Conservation (phyloP, 192 early-diverging fungal genomes). For the Paraglomus occultum region DNA sequence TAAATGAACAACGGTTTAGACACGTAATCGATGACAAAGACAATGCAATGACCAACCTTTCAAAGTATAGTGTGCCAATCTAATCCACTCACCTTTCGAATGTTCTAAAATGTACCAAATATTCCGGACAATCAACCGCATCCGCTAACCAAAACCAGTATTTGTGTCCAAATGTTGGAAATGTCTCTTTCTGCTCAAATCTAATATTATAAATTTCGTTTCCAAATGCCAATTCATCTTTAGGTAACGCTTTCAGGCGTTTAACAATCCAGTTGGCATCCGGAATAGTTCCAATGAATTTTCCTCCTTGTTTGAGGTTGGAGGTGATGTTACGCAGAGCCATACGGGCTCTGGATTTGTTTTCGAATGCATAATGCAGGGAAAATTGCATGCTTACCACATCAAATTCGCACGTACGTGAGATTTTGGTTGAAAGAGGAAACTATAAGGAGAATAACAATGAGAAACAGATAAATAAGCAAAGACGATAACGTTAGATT, state of each 20-base stretch:
- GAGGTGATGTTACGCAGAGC: slow-evolving; percentile 79
- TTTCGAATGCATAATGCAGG: slow-evolving; percentile 93
- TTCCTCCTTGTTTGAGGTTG: slow-evolving; percentile 69
- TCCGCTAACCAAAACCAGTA: slow-evolving; percentile 93
- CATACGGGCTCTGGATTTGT: slow-evolving; percentile 74
- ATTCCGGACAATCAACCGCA: slow-evolving; percentile 96
- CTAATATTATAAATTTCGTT: slow-evolving; percentile 86
- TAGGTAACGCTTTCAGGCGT: slow-evolving; percentile 45
- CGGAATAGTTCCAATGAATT: slow-evolving; percentile 92
- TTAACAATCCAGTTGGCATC: slow-evolving; percentile 86
- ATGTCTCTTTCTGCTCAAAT: slow-evolving; percentile 70
- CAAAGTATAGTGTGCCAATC: background rate
- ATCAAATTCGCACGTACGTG: slow-evolving; percentile 59
- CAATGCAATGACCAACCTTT: no score
- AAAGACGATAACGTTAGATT: background rate
- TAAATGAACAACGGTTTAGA: background rate
- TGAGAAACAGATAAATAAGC: background rate
- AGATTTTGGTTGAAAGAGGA: background rate
- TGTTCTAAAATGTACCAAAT: slow-evolving; percentile 82
- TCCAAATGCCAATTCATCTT: slow-evolving; percentile 64
- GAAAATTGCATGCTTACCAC: slow-evolving; percentile 97
- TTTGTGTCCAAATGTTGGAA: slow-evolving; percentile 72
- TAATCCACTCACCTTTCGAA: slow-evolving; percentile 58
- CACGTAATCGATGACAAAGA: slow-evolving; percentile 5
- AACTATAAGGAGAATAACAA: slow-evolving; percentile 9